Evolutionary conservation across 768 basidiomycete genomes (phyloP).

Genomic region (Rhodosporidiobolus sp.): DNA sequence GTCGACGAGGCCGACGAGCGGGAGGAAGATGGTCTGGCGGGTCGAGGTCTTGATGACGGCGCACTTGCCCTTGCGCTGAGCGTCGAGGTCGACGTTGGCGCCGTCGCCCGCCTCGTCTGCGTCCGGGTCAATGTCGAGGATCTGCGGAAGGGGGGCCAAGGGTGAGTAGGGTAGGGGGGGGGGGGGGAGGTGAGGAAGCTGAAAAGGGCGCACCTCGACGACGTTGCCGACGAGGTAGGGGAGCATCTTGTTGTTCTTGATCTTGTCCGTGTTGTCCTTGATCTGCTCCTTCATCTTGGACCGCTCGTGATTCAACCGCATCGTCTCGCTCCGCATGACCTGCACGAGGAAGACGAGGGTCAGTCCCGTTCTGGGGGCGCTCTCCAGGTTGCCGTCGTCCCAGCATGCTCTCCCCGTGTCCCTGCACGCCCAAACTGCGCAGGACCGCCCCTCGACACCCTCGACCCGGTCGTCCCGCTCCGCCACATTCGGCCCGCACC

Average conservation of each 20-base stretch:
- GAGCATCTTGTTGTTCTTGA: slow-evolving; percentile 98
- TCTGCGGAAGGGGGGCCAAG: slow-evolving; percentile 54
- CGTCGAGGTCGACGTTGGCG: slow-evolving; percentile 89
- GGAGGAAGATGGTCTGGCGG: slow-evolving; percentile 93
- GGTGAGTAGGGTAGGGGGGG: not conserved
- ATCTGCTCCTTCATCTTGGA: slow-evolving; percentile 98
- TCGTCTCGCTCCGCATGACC: slow-evolving; percentile 96
- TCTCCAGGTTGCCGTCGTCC: no score
- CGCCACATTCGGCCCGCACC: no score
- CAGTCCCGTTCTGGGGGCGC: not conserved
- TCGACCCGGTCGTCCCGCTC: not conserved
- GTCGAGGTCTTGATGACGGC: slow-evolving; percentile 99
- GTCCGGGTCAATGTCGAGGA: slow-evolving; percentile 90
- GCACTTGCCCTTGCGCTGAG: slow-evolving; percentile 95
- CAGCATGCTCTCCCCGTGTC: no score
- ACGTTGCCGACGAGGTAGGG: slow-evolving; percentile 98
- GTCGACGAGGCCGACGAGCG: slow-evolving; percentile 94
- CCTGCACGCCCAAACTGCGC: no score
- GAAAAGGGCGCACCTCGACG: slow-evolving; percentile 68
- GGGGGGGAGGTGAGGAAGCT: not conserved
- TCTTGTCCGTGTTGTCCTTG: slow-evolving; percentile 94
- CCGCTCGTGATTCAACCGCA: slow-evolving; percentile 88
- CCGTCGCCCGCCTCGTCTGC: slow-evolving; percentile 61
- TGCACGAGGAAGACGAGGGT: slow-evolving; percentile 46
- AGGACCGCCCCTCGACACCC: not conserved